A percentile compares a stretch with the other conserved stretches of the same genome.
Conservation (phyloP, 2,329 filamentous ascomycete species). For the Orbilia javanica region DNA sequence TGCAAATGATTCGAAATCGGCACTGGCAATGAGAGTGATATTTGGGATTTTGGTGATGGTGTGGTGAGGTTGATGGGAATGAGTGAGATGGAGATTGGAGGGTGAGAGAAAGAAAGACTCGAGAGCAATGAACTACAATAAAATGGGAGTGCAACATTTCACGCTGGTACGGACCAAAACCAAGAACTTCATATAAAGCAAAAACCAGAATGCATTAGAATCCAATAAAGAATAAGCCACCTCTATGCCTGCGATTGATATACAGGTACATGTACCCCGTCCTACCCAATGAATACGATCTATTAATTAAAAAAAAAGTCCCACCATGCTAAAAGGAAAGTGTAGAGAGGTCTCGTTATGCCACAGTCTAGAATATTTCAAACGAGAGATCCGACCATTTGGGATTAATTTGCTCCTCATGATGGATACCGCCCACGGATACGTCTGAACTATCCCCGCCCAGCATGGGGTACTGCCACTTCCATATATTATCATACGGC, state of each 20-base stretch:
- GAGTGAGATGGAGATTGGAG: neutral
- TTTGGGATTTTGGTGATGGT: neutral
- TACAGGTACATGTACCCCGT: too few species aligned
- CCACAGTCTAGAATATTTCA: too few species aligned
- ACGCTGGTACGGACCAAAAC: neutral
- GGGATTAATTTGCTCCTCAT: neutral
- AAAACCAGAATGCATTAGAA: neutral
- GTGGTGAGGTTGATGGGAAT: neutral
- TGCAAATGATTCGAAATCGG: neutral
- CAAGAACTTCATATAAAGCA: neutral
- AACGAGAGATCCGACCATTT: too few species aligned
- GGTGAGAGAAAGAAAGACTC: neutral
- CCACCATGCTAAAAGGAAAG: too few species aligned
- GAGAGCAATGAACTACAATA: neutral
- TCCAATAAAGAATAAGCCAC: neutral
- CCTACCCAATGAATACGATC: too few species aligned
- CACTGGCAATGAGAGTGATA: neutral
- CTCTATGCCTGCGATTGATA: too few species aligned
- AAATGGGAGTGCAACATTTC: neutral
- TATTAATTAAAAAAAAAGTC: too few species aligned
- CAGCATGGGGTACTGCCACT: slow-evolving; percentile 48
- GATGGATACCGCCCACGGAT: neutral
- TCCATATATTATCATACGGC: slow-evolving; percentile 53
- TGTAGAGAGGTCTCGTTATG: too few species aligned
- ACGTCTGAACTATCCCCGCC: neutral